Conservation (phyloP, 2,329 filamentous ascomycete genomes). For the Beauveria sp. region DNA sequence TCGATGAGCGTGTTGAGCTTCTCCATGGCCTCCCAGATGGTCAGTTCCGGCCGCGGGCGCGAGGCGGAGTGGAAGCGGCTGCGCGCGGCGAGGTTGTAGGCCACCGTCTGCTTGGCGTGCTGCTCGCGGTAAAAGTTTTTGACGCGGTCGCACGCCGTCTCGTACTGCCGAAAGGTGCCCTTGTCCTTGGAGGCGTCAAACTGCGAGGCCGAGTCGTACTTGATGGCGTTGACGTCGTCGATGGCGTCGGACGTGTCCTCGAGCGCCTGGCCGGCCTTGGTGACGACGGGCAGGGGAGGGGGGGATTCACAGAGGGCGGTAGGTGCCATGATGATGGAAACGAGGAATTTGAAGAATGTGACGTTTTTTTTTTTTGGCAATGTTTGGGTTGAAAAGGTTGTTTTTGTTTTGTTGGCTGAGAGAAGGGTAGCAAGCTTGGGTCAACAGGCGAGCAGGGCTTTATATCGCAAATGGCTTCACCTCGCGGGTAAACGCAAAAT, state of each 20-base stretch:
- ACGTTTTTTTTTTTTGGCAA: too few species aligned
- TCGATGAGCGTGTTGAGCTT: constrained; percentile 87
- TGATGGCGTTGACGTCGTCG: constrained; percentile 47
- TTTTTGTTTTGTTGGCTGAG: not conserved
- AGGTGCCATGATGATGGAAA: constrained; percentile 19
- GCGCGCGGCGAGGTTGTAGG: constrained; percentile 78
- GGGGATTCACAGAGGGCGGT: constrained; percentile 15
- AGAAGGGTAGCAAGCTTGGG: not conserved
- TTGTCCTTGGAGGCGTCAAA: constrained; percentile 75
- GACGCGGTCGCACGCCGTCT: constrained; percentile 74
- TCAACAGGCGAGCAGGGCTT: not conserved
- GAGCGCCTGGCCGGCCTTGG: constrained; percentile 25
- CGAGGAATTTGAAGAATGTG: not conserved
- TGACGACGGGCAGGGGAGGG: constrained; percentile 5
- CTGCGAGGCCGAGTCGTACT: constrained; percentile 46
- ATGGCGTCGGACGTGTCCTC: constrained; percentile 42
- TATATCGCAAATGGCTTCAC: not conserved
- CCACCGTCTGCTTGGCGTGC: constrained; percentile 65
- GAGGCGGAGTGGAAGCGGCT: constrained; percentile 49
- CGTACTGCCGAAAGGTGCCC: constrained; percentile 73
- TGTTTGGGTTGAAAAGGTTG: too few species aligned
- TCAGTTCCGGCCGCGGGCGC: constrained; percentile 62
- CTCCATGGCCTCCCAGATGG: constrained; percentile 86
- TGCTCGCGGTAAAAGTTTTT: constrained; percentile 78
- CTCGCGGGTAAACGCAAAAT: not conserved